Base-by-base conservation (phyloP, 2,329 filamentous ascomycete genomes). In the Zymoseptoria passerinii region DNA sequence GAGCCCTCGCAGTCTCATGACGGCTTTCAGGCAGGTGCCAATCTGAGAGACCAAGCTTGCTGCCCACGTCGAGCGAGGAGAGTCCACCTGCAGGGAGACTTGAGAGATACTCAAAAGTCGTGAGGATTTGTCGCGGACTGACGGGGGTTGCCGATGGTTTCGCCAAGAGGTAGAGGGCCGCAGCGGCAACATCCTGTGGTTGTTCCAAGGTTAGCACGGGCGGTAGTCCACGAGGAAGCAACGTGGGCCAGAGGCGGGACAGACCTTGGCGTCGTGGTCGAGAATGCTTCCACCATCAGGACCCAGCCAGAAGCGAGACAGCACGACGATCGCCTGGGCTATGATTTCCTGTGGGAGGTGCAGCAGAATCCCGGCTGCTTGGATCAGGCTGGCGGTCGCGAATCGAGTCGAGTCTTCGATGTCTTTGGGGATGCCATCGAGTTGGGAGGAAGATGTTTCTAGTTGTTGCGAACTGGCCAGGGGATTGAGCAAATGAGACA, bases 321-420 rank as follows among this genome's bases (percentile, higher is more conserved):
- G 83, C 0, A 94, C 75, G 48, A 96, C 84, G 69, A 92, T 89
- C 2, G 92, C 90, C 68, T 91, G 89, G 4, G 91, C 89, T 48
- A 94, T 89, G 48, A 90, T 84, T 65, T 91, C 89, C 71, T 96
- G 91, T 6, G 90, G 89, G 48, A 97, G 80, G 52, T 89, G 84
- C 2, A 99, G 81, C 18, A 97, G 82, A 54, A 95, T 81, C 28
- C 89, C 89, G 9, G 89, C 88, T 20, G 87, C 84, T 73, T 94
- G 89, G 2, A 87, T 89, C 50, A 92, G 81, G 65, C 83, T 82
- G 70, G 88, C 85, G 40, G 87, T 86, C 56, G 86, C 81, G 71
- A 86, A 87, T 66, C 87, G 86, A 62, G 92, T 78, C 62, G 83
- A 81, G 69, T 88, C 85, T 71, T 89, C 87, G 13, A 92, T 77